Percentiles rank a stretch among this genome's conserved stretches.
phyloP scores from a whole-genome alignment of 371 early-diverging fungal genomes.

The Conidiobolus incongruus region DNA sequence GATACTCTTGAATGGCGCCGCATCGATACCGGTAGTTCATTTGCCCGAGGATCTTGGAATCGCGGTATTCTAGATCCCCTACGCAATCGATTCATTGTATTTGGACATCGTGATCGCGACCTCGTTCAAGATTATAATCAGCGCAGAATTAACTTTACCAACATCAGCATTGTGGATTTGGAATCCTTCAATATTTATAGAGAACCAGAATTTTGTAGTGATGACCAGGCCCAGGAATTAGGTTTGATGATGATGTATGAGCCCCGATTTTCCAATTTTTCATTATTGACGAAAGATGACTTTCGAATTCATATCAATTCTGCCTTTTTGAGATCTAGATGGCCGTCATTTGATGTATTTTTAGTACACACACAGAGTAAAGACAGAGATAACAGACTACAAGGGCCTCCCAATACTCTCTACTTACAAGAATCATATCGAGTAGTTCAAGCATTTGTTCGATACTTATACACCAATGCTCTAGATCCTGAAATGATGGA shows the following conservation, averaged over 20 bases:
- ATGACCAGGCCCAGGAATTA: not conserved
- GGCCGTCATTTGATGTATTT: slow-evolving; percentile 32
- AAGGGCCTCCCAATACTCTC: slow-evolving; percentile 13
- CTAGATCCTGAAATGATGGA: slow-evolving; percentile 35
- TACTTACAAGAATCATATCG: slow-evolving; percentile 19
- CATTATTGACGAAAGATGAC: not conserved
- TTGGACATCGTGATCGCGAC: slow-evolving; percentile 44
- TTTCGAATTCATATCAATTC: slow-evolving; percentile 35
- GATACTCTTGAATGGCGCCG: slow-evolving; percentile 37
- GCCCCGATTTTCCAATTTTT: slow-evolving; percentile 1
- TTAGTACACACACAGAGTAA: slow-evolving; percentile 13
- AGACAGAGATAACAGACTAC: slow-evolving; percentile 14
- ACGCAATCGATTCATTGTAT: slow-evolving; percentile 32
- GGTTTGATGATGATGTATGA: not conserved
- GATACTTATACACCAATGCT: slow-evolving; percentile 47
- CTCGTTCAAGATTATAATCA: slow-evolving; percentile 50
- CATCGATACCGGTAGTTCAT: slow-evolving; percentile 35
- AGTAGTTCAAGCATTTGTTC: slow-evolving; percentile 40
- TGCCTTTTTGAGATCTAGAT: slow-evolving; percentile 31
- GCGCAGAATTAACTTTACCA: slow-evolving; percentile 51
- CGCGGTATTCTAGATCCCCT: slow-evolving; percentile 33
- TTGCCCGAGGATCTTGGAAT: slow-evolving; percentile 55
- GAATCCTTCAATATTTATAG: slow-evolving; percentile 51
- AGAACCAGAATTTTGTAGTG: slow-evolving; percentile 9
- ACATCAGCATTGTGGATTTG: slow-evolving; percentile 39